Conservation (phyloP, 495 filamentous ascomycete species). For the Trichoderma reesei region DNA sequence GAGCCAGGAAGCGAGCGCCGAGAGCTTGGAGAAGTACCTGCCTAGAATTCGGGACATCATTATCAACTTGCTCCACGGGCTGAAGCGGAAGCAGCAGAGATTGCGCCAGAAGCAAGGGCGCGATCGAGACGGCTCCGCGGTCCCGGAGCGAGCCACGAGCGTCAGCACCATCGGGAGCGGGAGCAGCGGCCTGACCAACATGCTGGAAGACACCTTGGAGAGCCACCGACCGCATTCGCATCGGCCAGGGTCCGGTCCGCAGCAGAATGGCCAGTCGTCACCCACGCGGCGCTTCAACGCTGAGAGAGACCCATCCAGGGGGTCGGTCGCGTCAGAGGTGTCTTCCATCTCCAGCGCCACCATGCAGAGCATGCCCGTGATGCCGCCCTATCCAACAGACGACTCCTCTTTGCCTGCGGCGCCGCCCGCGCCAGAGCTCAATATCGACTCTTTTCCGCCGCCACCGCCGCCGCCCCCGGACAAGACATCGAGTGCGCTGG, state of each 20-base stretch:
- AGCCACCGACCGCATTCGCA: neutral
- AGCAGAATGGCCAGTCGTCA: constrained; percentile 22
- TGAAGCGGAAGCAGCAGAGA: constrained; percentile 93
- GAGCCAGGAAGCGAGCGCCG: constrained; percentile 88
- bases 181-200: constrained; percentile 51
- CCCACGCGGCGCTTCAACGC: constrained; percentile 30
- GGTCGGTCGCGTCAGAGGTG: constrained; percentile 37
- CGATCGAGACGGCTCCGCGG: constrained; percentile 44
- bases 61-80: constrained; percentile 87
- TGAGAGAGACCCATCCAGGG: constrained; percentile 36
- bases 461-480: constrained; percentile 67
- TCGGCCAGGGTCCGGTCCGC: constrained; percentile 16
- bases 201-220: constrained; percentile 52
- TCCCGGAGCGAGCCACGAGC: constrained; percentile 49
- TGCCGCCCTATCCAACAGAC: constrained; percentile 53
- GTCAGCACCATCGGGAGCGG: constrained; percentile 53
- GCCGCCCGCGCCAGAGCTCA: constrained; percentile 28
- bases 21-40: constrained; percentile 84
- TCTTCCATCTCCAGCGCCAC: constrained; percentile 57
- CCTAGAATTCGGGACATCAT: constrained; percentile 95
- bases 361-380: constrained; percentile 58
- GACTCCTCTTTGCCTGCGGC: constrained; percentile 36
- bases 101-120: constrained; percentile 69
- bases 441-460: constrained; percentile 50
- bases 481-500: constrained; percentile 81